Conservation (phyloP, 805 yeast species). For the Lipomyces mesembrius region DNA sequence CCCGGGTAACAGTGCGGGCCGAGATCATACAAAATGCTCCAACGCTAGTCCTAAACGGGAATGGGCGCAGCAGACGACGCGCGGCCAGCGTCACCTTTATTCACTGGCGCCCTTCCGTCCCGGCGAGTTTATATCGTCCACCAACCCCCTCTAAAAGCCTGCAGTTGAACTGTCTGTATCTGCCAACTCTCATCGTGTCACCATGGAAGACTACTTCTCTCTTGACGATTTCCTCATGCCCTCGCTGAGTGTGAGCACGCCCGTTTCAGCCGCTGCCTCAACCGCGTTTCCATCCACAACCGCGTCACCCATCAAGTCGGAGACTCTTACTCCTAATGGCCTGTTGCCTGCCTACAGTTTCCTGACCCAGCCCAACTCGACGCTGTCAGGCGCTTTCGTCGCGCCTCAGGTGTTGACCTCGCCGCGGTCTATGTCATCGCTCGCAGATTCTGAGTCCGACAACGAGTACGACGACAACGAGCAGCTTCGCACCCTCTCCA, state of each 20-base stretch:
- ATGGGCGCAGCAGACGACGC: slow-evolving; percentile 16
- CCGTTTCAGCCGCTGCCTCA: not conserved
- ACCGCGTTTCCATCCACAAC: not conserved
- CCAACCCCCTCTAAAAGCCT: not conserved
- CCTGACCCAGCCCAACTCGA: not conserved
- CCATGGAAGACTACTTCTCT: slow-evolving; percentile 1
- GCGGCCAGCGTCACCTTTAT: slow-evolving; percentile 10
- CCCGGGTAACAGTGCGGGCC: too few relatives aligned
- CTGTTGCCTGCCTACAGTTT: not conserved
- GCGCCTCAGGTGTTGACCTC: slow-evolving; percentile 8
- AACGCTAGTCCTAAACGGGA: slow-evolving; percentile 3
- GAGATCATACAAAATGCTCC: not conserved
- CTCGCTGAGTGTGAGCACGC: not conserved
- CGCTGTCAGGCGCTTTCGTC: not conserved
- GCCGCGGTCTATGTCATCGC: slow-evolving; percentile 1
- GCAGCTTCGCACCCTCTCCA: not conserved
- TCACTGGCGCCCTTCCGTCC: not conserved
- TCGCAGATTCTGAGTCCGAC: slow-evolving; percentile 20
- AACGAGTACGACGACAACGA: slow-evolving; percentile 11
- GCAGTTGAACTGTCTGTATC: slow-evolving; percentile 1
- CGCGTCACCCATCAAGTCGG: not conserved
- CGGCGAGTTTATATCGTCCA: not conserved
- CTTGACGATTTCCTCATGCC: slow-evolving; percentile 10
- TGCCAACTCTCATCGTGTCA: not conserved
- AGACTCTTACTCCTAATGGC: not conserved